These are phyloP conservation scores for Epichloe festucae DNA, from an alignment of 2,329 filamentous ascomycete genomes.

Conservation along the genomic window DNA sequence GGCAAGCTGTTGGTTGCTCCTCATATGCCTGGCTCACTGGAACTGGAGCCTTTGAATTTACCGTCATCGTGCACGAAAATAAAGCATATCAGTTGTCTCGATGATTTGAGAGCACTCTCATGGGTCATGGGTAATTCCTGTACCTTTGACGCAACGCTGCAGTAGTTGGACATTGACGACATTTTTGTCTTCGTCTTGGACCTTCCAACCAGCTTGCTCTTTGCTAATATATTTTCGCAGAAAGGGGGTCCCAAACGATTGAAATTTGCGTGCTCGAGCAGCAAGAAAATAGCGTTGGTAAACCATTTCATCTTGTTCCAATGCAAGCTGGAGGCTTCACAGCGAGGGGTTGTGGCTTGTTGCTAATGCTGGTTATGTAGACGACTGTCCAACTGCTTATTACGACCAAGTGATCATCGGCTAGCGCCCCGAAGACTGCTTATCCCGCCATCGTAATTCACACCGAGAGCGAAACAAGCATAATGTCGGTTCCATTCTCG, in stretches of 20 bases:
- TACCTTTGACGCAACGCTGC: not conserved
- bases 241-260: not conserved
- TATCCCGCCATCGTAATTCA: not conserved
- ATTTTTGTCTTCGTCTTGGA: not conserved
- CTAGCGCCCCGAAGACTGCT: not conserved
- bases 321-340: not conserved
- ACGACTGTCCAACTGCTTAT: not conserved
- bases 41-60: not conserved
- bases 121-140: not conserved
- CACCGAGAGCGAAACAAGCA: not conserved
- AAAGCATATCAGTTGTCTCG: not conserved
- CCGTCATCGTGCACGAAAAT: not conserved
- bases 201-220: not conserved
- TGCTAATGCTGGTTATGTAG: not conserved
- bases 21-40: not conserved
- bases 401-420: not conserved
- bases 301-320: not conserved
- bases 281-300: not conserved
- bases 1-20: not conserved
- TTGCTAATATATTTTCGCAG: not conserved
- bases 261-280: not conserved
- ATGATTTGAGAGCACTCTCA: not conserved
- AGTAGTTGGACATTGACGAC: not conserved
- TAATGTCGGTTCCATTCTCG: conserved; percentile 67
- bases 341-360: not conserved